Conservation (phyloP, 306 rosid genomes). For the Geum urbanum region DNA sequence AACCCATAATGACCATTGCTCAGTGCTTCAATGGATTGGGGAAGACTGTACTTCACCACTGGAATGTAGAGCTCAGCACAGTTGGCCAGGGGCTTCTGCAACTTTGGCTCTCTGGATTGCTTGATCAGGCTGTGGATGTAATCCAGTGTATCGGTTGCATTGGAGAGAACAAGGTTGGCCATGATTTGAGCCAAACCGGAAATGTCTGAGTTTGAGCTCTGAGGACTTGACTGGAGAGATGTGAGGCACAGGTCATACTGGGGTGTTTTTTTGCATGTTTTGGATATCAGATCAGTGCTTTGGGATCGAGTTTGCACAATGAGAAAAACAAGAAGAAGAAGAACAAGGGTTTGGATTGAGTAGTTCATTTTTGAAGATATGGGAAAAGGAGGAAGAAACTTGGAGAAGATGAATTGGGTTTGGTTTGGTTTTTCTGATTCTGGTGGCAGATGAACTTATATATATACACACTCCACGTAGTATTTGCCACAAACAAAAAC, state of each 20-base stretch:
- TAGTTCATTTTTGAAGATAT: not conserved
- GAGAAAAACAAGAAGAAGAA: conserved; percentile 2
- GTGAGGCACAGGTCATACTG: conserved; percentile 26
- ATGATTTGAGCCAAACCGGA: conserved; percentile 23
- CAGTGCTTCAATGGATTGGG: conserved; percentile 76
- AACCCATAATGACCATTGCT: conserved; percentile 52
- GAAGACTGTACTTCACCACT: conserved; percentile 62
- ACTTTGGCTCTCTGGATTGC: conserved; percentile 12
- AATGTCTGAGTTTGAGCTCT: conserved; percentile 23
- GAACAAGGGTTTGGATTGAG: not conserved
- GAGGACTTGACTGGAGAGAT: conserved; percentile 29
- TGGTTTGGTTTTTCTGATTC: conserved; percentile 5
- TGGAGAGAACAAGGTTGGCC: conserved; percentile 17
- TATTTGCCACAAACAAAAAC: not conserved
- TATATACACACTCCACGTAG: not conserved
- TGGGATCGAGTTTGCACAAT: not conserved
- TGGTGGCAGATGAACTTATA: not conserved
- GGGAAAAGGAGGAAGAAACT: not conserved
- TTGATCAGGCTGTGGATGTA: conserved; percentile 23
- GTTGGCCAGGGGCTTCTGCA: conserved; percentile 60
- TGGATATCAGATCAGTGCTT: conserved; percentile 8
- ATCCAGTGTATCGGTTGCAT: conserved; percentile 23
- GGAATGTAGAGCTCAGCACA: conserved; percentile 82
- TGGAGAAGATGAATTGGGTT: not conserved
- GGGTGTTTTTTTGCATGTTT: conserved; percentile 31